Percentiles rank a stretch among this genome's conserved stretches.
Conservation (phyloP, 2,329 filamentous ascomycete genomes). For the Colletotrichum scovillei region DNA sequence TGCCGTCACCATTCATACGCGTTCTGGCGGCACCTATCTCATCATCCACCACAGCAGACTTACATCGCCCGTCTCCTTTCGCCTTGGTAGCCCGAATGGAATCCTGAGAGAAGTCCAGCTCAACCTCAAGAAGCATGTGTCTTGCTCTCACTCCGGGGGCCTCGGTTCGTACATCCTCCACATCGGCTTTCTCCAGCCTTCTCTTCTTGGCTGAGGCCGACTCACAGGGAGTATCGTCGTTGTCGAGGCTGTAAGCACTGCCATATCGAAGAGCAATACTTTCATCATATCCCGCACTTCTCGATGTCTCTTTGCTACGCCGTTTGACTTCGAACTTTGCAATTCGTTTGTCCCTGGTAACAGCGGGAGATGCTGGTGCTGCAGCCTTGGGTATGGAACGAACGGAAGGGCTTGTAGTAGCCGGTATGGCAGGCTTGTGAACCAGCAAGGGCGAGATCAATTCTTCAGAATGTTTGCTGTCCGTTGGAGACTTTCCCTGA, state of each 20-base stretch:
- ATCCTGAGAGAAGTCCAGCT: not conserved
- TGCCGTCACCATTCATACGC: not conserved
- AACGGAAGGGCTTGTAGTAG: not conserved
- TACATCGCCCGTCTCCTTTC: not conserved
- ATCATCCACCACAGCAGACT: no score
- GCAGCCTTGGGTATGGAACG: not conserved
- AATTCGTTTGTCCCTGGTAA: not conserved
- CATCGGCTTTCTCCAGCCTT: not conserved
- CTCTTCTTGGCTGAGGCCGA: not conserved
- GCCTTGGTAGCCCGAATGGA: not conserved
- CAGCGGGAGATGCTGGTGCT: not conserved
- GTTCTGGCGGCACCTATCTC: not conserved
- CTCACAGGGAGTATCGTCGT: not conserved
- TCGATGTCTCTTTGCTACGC: not conserved
- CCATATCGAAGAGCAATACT: not conserved
- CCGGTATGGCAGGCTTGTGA: not conserved
- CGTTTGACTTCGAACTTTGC: not conserved
- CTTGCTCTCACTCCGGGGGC: not conserved
- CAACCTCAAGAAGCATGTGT: not conserved
- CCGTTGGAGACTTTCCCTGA: not conserved
- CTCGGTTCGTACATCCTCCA: not conserved
- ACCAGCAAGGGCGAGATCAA: not conserved
- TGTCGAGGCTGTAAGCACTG: not conserved
- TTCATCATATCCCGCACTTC: no score
- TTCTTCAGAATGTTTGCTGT: not conserved